Percentiles rank a stretch among this genome's conserved stretches.
phyloP scores from a whole-genome alignment of 441 rosid genomes.

The Cnidoscolus chayamansa region DNA sequence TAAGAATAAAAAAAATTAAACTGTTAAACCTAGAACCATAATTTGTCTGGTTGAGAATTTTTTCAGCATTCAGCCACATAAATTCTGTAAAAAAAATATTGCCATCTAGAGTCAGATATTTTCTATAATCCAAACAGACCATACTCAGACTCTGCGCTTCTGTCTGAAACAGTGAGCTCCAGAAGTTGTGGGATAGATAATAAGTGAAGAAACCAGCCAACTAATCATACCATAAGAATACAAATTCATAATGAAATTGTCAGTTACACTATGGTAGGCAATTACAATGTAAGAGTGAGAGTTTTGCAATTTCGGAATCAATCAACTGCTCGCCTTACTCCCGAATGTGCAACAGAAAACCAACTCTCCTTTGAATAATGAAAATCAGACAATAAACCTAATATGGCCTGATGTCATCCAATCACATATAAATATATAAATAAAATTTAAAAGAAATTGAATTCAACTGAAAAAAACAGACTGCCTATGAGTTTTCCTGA shows the following conservation, averaged over 20 bases:
- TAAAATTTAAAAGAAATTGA: neutral
- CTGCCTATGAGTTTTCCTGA: too few relatives aligned
- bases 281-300: neutral
- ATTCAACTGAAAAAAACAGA: neutral
- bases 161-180: too few relatives aligned
- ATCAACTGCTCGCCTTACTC: slow-evolving; percentile 54
- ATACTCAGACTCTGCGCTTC: too few relatives aligned
- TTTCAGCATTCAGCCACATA: neutral
- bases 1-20: slow-evolving; percentile 24
- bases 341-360: slow-evolving; percentile 39
- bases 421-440: neutral
- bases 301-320: slow-evolving; percentile 13
- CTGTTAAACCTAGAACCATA: neutral
- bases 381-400: slow-evolving; percentile 38
- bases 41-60: neutral
- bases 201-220: slow-evolving; percentile 3
- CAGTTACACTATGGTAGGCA: neutral
- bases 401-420: slow-evolving; percentile 2
- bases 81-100: neutral
- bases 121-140: too few relatives aligned
- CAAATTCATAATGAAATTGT: neutral
- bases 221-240: neutral
- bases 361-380: slow-evolving; percentile 51
- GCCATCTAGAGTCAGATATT: neutral
- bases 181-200: too few relatives aligned